Evolutionary conservation across 2,329 filamentous ascomycete genomes (phyloP), one percentile per base, ranked within the genome.

Genomic region (Penicillium palitans): DNA sequence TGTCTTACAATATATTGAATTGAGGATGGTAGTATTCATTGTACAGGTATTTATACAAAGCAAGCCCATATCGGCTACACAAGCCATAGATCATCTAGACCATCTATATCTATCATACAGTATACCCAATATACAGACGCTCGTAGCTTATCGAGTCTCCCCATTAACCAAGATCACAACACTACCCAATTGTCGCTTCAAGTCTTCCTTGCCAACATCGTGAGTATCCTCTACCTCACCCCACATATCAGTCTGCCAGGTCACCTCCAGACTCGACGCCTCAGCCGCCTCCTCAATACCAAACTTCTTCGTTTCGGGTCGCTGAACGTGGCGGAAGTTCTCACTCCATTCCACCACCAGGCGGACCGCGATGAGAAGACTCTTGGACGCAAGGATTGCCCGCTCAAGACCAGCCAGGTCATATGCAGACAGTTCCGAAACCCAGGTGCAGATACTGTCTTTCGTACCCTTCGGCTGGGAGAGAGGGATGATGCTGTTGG

Each of bases 201-300:
- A 67, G 75, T 99, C 95, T 76, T 96, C 93, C 75, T 88, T 90
- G 69, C 96, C 90, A 1, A 99, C 95, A 80, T 99, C 95, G 77
- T 99, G 95, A 29, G 93, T 96, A 76, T 99, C 93, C 74, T 99
- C 95, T 0, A 99, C 95, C 80, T 96, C 93, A 9, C 95, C 95
- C 93, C 95, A 98, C 76, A 90, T 87, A 29, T 84, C 80, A 1
- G 88, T 96, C 83, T 99, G 95, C 88, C 91, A 97, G 63, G 86
- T 83, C 17, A 96, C 91, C 79, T 99, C 95, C 42, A 96, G 74
- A 68, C 85, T 96, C 6, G 89, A 87, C 15, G 89, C 88, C 68
- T 83, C 81, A 0, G 90, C 87, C 0, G 93, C 93, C 72, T 96
- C 87, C 68, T 96, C 90, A 13, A 96, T 87, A 0, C 90, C 90